Conservation (phyloP, 2,329 filamentous ascomycete genomes). For the Ceratocystis papillata region DNA sequence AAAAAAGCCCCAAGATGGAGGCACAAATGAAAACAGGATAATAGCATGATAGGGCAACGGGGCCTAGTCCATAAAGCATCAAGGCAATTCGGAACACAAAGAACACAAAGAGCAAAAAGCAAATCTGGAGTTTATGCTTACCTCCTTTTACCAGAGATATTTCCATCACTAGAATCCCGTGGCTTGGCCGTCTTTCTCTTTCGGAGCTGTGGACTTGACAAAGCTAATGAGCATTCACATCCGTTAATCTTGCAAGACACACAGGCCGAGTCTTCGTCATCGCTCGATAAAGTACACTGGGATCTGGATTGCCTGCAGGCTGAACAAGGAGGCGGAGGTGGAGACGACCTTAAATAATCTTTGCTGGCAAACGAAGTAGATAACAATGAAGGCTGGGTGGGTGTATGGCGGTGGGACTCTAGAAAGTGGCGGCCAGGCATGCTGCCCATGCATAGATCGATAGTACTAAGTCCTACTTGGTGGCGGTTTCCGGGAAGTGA, state of each 20-base stretch:
- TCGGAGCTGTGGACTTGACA: conserved; percentile 58
- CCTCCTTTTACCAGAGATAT: conserved; percentile 58
- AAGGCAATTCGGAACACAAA: background rate
- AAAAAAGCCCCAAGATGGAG: too few relatives aligned
- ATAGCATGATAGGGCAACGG: background rate
- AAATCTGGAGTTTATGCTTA: conserved; percentile 37
- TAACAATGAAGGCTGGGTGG: background rate
- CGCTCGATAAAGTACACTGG: conserved; percentile 57
- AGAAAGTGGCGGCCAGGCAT: conserved; percentile 30
- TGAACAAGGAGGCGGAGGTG: conserved; percentile 46
- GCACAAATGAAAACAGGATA: background rate
- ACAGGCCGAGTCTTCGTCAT: conserved; percentile 62
- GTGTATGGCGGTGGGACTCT: conserved; percentile 16
- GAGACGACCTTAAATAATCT: conserved; percentile 27
- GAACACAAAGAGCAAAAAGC: background rate
- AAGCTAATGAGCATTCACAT: conserved; percentile 66
- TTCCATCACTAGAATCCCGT: conserved; percentile 41
- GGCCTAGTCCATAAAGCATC: background rate
- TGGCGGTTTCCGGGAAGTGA: conserved; percentile 28
- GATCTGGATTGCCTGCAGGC: conserved; percentile 63
- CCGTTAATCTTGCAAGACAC: conserved; percentile 67
- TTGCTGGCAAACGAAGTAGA: conserved; percentile 39
- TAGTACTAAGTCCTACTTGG: conserved; percentile 39
- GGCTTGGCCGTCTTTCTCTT: conserved; percentile 63
- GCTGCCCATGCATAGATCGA: conserved; percentile 42